Conservation (phyloP, 768 basidiomycete species). For the Clitopilus passeckerianus region DNA sequence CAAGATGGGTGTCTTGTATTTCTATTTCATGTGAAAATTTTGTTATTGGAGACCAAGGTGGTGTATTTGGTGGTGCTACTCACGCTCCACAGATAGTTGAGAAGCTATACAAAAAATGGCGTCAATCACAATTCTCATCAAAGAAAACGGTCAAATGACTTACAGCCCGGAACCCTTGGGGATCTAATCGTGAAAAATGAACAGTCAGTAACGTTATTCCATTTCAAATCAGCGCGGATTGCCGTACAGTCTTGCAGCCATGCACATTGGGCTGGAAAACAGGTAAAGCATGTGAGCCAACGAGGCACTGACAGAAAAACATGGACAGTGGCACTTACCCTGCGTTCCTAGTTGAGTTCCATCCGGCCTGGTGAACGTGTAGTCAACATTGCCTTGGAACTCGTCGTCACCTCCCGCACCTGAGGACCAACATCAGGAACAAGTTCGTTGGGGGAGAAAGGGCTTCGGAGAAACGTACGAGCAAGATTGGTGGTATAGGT, state of each 20-base stretch:
- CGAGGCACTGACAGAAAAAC: neutral
- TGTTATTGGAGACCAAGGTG: neutral
- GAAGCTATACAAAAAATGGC: slow-evolving; percentile 27
- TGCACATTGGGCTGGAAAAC: slow-evolving; percentile 46
- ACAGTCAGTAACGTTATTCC: neutral
- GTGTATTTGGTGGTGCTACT: slow-evolving; percentile 1
- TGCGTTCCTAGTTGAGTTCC: slow-evolving; percentile 61
- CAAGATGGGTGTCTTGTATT: slow-evolving; percentile 37
- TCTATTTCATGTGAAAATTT: slow-evolving; percentile 32
- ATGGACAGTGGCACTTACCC: slow-evolving; percentile 28
- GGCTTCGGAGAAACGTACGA: slow-evolving; percentile 28
- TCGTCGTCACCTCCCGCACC: slow-evolving; percentile 59
- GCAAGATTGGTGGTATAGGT: slow-evolving; percentile 66
- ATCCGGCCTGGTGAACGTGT: slow-evolving; percentile 59
- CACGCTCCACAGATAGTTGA: slow-evolving; percentile 71
- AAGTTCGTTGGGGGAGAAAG: neutral
- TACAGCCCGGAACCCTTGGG: slow-evolving; percentile 62
- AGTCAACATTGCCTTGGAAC: slow-evolving; percentile 56
- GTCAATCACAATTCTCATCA: neutral
- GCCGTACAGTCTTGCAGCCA: slow-evolving; percentile 63
- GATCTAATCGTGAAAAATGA: slow-evolving; percentile 32
- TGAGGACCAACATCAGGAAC: slow-evolving; percentile 13
- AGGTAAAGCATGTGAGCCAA: neutral
- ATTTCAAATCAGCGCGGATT: neutral
- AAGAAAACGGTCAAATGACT: slow-evolving; percentile 10